Conservation (phyloP, 805 yeast genomes). For the Myxozyma vanderwaltii region DNA sequence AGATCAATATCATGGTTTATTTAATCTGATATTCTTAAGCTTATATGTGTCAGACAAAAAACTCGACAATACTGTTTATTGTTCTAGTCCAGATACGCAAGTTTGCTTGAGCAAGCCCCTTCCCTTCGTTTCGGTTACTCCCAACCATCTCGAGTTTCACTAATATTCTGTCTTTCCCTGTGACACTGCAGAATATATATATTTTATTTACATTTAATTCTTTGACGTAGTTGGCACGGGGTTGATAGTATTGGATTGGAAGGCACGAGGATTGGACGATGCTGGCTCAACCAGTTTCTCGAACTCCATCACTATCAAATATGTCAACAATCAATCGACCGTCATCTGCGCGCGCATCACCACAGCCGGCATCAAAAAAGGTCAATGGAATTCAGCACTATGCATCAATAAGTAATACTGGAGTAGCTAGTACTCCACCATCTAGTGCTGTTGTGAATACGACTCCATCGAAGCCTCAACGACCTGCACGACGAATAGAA, state of each 20-base stretch:
- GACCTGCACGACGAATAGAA: constrained; percentile 51
- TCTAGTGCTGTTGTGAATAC: constrained; percentile 1
- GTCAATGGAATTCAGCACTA: constrained; percentile 1
- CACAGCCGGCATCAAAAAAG: constrained; percentile 22
- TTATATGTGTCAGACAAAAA: too few species aligned
- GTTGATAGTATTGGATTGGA: not conserved
- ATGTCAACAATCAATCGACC: constrained; percentile 13
- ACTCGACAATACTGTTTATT: too few species aligned
- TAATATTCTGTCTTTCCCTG: not conserved
- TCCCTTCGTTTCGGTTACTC: not conserved
- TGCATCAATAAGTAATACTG: not conserved
- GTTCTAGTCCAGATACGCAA: not conserved
- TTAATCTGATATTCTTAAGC: not conserved
- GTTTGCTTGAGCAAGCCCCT: not conserved
- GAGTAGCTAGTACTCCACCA: not conserved
- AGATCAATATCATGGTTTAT: not conserved
- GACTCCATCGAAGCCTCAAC: constrained; percentile 33
- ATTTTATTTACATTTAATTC: too few species aligned
- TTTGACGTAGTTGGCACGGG: too few species aligned
- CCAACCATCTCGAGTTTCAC: not conserved
- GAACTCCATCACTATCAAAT: constrained; percentile 12
- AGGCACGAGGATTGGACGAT: not conserved
- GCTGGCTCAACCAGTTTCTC: constrained; percentile 14
- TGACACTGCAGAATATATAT: too few species aligned
- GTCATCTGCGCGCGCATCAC: constrained; percentile 26